Base-by-base conservation (phyloP, 1,284 basidiomycete genomes). In the Microbotryum intermedium region DNA sequence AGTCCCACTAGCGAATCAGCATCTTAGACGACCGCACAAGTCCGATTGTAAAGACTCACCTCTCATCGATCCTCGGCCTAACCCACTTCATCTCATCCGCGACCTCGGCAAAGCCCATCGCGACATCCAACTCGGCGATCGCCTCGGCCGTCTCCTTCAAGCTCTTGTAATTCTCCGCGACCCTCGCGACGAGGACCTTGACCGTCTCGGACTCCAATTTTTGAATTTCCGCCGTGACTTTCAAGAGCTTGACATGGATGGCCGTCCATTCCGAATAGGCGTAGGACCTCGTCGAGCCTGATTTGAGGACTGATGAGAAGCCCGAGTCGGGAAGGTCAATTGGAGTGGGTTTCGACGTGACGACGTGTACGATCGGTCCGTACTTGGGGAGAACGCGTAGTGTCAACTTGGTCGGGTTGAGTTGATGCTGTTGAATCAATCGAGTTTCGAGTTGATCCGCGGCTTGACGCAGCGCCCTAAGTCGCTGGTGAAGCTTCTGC, bases 51-150 rank as follows among this genome's bases (percentile, higher is more conserved):
- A 26, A 72, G 64, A 39, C 84, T 70, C 66, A 91, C 90, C 84
- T 60, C 8, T 50, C 82, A 39, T 79, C 81, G 26, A 97, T 72
- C 0, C 75, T 71, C 0, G 94, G 94, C 42, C 85, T 79, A 2
- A 86, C 82, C 69, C 91, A 87, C 51, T 82, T 80, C 76, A 88
- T 81, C 66, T 97, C 90, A 1, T 78, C 74, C 0, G 94, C 93
- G 8, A 92, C 80, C 60, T 82, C 83, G 1, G 93, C 87, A 70
- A 95, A 95, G 0, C 84, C 83, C 2, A 90, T 74, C 0, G 84
- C 81, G 8, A 97, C 84, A 72, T 98, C 95, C 7, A 97, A 75
- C 74, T 98, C 92, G 70, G 94, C 90, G 18, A 93, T 76, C 44
- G 92, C 79, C 20, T 83, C 81, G 3, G 90, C 85, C 71, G 94